Evolutionary conservation across 2,329 filamentous ascomycete genomes (phyloP), one percentile per base, ranked within the genome.

Genomic region (Hypoxylon sp.): DNA sequence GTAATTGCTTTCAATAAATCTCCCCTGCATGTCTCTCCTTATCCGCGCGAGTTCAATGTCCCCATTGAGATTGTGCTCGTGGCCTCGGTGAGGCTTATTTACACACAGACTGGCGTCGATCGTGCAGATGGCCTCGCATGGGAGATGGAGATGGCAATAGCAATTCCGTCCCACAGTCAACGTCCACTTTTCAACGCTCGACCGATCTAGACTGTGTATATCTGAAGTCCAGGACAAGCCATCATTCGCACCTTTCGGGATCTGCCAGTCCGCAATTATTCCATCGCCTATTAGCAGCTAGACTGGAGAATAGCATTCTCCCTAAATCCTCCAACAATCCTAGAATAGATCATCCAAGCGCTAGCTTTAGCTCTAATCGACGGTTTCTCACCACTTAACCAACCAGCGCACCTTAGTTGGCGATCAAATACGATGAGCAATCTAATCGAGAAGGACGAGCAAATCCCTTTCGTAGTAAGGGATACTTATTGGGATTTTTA

Each of bases 11-110:
- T 62, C 41, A 46, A 56, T 64, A 69, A 73, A 75, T 70, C 34
- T n/a, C 63, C 49, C 52, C 52, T 76, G 73, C 73, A 75, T 76
- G 76, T 78, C 75, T 78, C 73, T 75, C 74, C 74, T 58, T 76
- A 75, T 72, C 73, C 66, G 74, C 69, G 63, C 63, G 67, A 48
- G 38, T 62, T 61, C 32, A 23, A 68, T 63, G 28, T 41, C 46
- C 67, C 57, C 56, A 65, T 67, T 68, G 43, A 65, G 49, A 46
- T 59, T 64, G 32, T 56, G 38, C 49, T 46, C 38, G 19, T 25
- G 46, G 23, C 30, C 58, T 70, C 68, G 65, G 66, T 69, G 60
- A 71, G 63, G 65, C 49, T 56, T 46, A 45, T 57, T 55, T n/a
- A 51, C 45, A 56, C 52, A 61, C 34, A 58, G 28, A 49, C 46